Evolutionary conservation across 495 filamentous ascomycete species (phyloP), one percentile per base, ranked within the genome.

Genomic region (Friedmanniomyces endolithicus): DNA sequence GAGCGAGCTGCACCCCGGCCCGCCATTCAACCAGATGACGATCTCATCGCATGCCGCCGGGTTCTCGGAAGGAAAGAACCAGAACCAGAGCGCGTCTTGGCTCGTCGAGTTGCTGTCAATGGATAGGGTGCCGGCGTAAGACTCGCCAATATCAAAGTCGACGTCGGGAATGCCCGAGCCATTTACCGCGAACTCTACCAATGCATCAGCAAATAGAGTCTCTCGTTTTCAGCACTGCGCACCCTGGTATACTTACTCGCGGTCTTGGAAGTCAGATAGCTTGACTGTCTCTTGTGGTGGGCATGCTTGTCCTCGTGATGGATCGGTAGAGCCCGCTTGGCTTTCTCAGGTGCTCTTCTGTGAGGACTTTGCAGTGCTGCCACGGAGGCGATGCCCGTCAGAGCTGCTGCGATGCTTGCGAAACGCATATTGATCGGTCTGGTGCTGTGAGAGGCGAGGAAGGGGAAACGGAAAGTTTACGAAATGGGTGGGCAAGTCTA

Each of bases 61-160:
- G 40, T 84, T 82, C 3, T 67, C 66, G 0, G 82, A 78, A 0
- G 82, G 83, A 57, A 85, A 87, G 68, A 83, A 87, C 85, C 86
- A 90, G 64, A 86, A 90, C 60, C 77, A 88, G n/a, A 89, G 67
- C 50, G 76, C 64, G 45, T 74, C 74, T 1, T 70, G 70, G 59
- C 79, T 75, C 24, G 77, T 70, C 1, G 72, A 64, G 34, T 74
- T 60, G 3, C 68, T 67, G 2, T 75, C 78, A 55, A 88, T 87
- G n/a, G 85, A 77, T 7, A 90, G 65, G n/a, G 82, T 73, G 17
- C 85, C 85, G 24, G 85, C 79, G 59, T 88, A 89, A 0, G 78
- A 82, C 64, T 89, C 85, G 37, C 86, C 85, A 62, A 86, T 78
- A 57, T 88, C 80, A 54, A 87, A 89, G 55, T 79, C 68, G 1